A percentile compares a stretch with the other conserved stretches of the same genome.
Conservation (phyloP, 2,329 filamentous ascomycete genomes). For the Clonostachys solani region DNA sequence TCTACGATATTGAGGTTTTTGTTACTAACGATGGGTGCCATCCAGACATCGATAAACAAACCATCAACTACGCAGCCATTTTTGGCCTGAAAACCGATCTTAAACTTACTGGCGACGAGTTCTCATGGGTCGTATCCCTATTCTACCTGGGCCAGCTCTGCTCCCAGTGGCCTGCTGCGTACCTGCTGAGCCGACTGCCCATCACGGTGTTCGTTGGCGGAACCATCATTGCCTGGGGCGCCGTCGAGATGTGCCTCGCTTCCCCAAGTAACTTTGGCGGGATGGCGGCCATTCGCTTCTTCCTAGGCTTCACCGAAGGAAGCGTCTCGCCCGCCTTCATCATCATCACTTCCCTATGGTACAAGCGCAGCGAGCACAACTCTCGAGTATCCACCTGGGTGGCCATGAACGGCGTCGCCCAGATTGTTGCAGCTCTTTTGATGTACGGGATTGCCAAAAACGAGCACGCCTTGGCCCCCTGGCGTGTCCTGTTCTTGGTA, state of each 20-base stretch:
- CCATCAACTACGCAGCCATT: slow-evolving; percentile 40
- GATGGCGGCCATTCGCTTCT: slow-evolving; percentile 15
- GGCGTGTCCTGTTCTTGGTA: slow-evolving; percentile 43
- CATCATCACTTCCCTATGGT: slow-evolving; percentile 23
- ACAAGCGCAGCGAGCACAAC: slow-evolving; percentile 18
- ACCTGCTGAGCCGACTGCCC: slow-evolving; percentile 42
- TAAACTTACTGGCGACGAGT: slow-evolving; percentile 35
- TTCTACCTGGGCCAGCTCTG: slow-evolving; percentile 41
- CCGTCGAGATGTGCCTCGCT: slow-evolving; percentile 3
- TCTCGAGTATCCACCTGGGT: slow-evolving; percentile 20
- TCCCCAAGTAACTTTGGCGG: slow-evolving; percentile 11
- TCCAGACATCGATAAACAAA: slow-evolving; percentile 39
- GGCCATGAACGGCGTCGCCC: slow-evolving; percentile 19
- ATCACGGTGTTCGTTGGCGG: slow-evolving; percentile 44
- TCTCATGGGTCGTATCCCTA: slow-evolving; percentile 41
- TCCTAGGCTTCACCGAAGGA: slow-evolving; percentile 21
- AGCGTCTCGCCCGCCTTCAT: slow-evolving; percentile 23
- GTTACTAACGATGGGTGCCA: background rate
- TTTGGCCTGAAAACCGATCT: slow-evolving; percentile 41
- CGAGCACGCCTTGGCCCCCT: slow-evolving; percentile 24
- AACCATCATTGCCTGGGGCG: slow-evolving; percentile 16
- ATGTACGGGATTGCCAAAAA: slow-evolving; percentile 17
- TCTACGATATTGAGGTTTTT: background rate
- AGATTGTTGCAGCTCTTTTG: slow-evolving; percentile 16
- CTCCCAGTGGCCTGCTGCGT: slow-evolving; percentile 44